Evolutionary conservation across 139 green algal genomes (phyloP).

Genomic region (Klebsormidium nitens): DNA sequence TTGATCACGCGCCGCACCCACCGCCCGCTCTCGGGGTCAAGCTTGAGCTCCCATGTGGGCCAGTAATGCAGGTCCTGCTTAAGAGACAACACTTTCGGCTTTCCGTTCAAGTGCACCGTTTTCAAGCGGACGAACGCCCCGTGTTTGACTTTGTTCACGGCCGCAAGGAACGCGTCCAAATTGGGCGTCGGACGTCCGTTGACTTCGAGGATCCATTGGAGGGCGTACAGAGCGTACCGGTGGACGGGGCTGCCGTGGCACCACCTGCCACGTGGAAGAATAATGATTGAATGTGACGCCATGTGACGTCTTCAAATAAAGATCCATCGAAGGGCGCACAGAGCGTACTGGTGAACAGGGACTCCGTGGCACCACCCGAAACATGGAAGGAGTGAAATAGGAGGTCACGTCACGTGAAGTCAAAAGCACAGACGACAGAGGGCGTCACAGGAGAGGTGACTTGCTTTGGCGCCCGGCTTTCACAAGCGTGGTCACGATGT

Average conservation of each 20-base stretch:
- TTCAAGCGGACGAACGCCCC: conserved; percentile 61
- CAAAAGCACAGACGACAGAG: too few relatives aligned
- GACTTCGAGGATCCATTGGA: conserved; percentile 76
- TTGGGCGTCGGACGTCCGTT: conserved; percentile 62
- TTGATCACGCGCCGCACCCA: conserved; percentile 16
- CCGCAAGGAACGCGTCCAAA: conserved; percentile 67
- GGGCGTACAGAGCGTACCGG: conserved; percentile 77
- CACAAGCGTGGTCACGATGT: too few relatives aligned
- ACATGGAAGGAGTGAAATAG: too few relatives aligned
- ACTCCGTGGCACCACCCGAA: too few relatives aligned
- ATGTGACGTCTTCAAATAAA: too few relatives aligned
- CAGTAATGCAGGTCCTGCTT: conserved; percentile 80
- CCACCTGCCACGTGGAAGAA: conserved; percentile 68
- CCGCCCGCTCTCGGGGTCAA: background rate
- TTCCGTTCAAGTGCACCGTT: conserved; percentile 38
- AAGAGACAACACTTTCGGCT: conserved; percentile 66
- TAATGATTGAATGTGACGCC: too few relatives aligned
- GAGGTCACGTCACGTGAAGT: too few relatives aligned
- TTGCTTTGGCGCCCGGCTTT: too few relatives aligned
- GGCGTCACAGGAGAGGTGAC: too few relatives aligned
- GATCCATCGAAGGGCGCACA: too few relatives aligned
- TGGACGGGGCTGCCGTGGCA: conserved; percentile 78
- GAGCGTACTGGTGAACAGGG: too few relatives aligned
- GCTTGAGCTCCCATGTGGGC: conserved; percentile 58
- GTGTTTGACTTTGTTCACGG: conserved; percentile 45